These are phyloP conservation scores for Collybia sp. DNA, from an alignment of 768 basidiomycete genomes.

Conservation along the genomic window DNA sequence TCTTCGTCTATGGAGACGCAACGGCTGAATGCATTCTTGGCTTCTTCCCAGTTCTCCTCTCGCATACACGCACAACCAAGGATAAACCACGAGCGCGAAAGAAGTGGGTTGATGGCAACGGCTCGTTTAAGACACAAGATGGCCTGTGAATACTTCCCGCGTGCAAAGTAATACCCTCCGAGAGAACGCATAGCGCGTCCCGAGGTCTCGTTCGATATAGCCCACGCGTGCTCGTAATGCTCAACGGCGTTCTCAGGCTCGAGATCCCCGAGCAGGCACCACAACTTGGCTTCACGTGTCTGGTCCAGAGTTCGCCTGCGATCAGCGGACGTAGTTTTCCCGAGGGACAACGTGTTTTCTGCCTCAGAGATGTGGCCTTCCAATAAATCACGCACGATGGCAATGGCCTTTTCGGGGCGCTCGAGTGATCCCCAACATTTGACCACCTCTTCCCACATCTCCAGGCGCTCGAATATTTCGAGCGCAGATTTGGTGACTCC, in stretches of 20 bases:
- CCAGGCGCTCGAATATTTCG: slow-evolving; percentile 89
- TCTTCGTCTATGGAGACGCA: slow-evolving; percentile 93
- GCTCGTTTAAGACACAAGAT: slow-evolving; percentile 67
- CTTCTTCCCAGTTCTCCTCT: slow-evolving; percentile 80
- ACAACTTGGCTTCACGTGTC: slow-evolving; percentile 82
- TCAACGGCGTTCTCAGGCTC: slow-evolving; percentile 63
- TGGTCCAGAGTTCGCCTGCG: slow-evolving; percentile 48
- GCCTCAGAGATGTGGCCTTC: slow-evolving; percentile 83
- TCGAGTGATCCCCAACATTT: slow-evolving; percentile 84
- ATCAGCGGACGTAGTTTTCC: slow-evolving; percentile 42
- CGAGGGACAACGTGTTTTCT: slow-evolving; percentile 61
- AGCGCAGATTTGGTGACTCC: slow-evolving; percentile 89
- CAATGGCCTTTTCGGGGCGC: slow-evolving; percentile 68
- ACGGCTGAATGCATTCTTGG: slow-evolving; percentile 76
- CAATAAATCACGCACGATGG: slow-evolving; percentile 80
- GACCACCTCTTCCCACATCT: slow-evolving; percentile 99
- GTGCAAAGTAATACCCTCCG: slow-evolving; percentile 77
- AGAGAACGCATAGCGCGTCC: slow-evolving; percentile 90
- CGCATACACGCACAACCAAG: slow-evolving; percentile 89
- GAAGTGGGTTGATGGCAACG: slow-evolving; percentile 84
- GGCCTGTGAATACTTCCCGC: slow-evolving; percentile 57
- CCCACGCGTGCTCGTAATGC: slow-evolving; percentile 86
- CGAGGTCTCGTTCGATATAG: slow-evolving; percentile 71
- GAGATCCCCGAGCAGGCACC: slow-evolving; percentile 94
- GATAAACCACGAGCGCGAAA: slow-evolving; percentile 90